These are phyloP conservation scores for Pelagophyceae sp. DNA, from an alignment of 352 stramenopile species.

Conservation along the genomic window DNA sequence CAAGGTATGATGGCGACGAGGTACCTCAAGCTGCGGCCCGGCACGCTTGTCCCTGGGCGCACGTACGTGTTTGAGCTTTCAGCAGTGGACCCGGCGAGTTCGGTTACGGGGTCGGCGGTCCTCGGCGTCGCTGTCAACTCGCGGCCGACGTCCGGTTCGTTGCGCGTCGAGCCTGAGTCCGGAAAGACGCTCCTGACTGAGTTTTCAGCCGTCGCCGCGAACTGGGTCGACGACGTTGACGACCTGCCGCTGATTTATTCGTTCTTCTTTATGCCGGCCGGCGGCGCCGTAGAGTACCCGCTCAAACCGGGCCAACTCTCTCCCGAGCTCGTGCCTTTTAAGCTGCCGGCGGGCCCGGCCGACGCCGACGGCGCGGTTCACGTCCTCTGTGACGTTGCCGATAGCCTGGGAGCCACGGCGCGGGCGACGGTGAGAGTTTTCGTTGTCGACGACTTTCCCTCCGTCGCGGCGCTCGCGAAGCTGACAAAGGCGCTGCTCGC, in stretches of 20 bases:
- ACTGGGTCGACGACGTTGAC: constrained; percentile 2
- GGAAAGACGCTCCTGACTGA: background rate
- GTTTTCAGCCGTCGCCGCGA: background rate
- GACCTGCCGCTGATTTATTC: background rate
- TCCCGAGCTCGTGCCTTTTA: background rate
- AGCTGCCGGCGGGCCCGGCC: background rate
- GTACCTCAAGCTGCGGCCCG: background rate
- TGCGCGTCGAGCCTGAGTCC: background rate
- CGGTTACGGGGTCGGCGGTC: background rate
- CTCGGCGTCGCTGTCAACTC: background rate
- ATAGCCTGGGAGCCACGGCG: background rate
- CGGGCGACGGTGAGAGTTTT: background rate
- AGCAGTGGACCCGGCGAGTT: background rate
- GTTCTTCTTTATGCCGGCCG: background rate
- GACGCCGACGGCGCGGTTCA: no score
- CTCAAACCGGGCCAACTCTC: background rate
- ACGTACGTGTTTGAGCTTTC: background rate
- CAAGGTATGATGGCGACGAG: background rate
- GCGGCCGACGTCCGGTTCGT: background rate
- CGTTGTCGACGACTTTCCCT: background rate
- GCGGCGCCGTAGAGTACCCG: background rate
- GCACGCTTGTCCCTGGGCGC: background rate
- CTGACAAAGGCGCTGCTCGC: background rate
- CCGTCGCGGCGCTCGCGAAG: background rate
- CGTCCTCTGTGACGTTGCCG: background rate